Evolutionary conservation across 176 grass and related monocot genomes (phyloP).

Genomic region (Paspalum notatum): DNA sequence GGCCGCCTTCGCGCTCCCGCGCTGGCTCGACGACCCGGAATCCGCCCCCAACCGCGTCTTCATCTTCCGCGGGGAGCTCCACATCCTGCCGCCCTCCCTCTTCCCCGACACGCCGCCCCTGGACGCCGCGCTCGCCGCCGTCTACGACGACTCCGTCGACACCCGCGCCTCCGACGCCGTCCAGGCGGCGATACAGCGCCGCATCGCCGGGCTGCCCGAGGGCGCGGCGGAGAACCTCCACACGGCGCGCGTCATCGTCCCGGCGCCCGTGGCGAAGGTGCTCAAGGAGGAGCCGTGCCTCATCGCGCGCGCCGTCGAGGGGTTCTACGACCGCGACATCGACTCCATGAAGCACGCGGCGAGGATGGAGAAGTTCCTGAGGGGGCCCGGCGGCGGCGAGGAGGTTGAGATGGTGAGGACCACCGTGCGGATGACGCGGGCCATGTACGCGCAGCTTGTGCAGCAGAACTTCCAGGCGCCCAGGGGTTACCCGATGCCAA

Average conservation of each 20-base stretch:
- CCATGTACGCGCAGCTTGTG: constrained; percentile 89
- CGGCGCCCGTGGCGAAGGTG: constrained; percentile 71
- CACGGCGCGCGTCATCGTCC: constrained; percentile 61
- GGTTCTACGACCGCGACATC: constrained; percentile 87
- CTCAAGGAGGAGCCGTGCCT: constrained; percentile 85
- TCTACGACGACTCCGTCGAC: constrained; percentile 51
- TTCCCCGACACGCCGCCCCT: constrained; percentile 58
- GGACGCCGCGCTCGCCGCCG: constrained; percentile 51
- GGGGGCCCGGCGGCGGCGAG: constrained; percentile 42
- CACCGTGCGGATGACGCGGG: constrained; percentile 69
- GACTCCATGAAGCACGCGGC: constrained; percentile 95
- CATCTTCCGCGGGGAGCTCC: constrained; percentile 75
- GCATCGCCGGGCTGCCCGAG: constrained; percentile 66
- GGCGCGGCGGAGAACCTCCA: constrained; percentile 74
- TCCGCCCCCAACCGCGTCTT: constrained; percentile 79
- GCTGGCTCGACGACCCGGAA: constrained; percentile 80
- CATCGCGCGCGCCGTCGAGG: constrained; percentile 72
- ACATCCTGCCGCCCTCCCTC: constrained; percentile 66
- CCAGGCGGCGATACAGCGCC: constrained; percentile 64
- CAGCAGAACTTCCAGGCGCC: constrained; percentile 96
- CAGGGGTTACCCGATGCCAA: constrained; percentile 75
- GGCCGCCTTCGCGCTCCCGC: constrained; percentile 79
- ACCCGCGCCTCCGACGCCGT: constrained; percentile 70
- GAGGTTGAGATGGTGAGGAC: constrained; percentile 75
- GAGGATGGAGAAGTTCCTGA: constrained; percentile 85